Evolutionary conservation across 1,284 basidiomycete species (phyloP), one percentile per base, ranked within the genome.

Genomic region (Kalmanozyma brasiliensis): DNA sequence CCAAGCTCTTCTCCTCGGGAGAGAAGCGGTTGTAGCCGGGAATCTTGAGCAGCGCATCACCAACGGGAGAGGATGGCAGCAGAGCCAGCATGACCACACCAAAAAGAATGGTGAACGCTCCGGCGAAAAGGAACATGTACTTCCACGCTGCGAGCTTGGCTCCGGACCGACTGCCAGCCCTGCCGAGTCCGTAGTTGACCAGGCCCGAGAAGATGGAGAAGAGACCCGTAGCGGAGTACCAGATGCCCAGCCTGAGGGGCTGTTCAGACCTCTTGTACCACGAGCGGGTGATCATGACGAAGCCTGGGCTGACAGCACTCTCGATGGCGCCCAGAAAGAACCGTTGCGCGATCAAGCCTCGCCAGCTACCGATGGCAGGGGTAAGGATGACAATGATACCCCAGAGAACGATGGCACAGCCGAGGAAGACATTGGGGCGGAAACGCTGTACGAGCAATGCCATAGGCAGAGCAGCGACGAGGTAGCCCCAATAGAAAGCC

Each of bases 181-280:
- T 76, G 14, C 80, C 85, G 3, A 86, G 75, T 1, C 84, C 85
- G 56, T 84, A 85, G 78, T 86, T 86, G 72, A 86, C 79, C 17
- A 85, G 72, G 9, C 85, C 84, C 2, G 79, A 65, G 53, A 86
- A 83, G 76, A 82, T 80, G 26, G 72, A 75, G 44, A 83, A 83
- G 30, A 85, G 79, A 2, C 85, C 85, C 0, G 84, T 86, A 10
- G 85, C 84, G 7, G 83, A 84, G 73, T 86, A 86, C 85, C 85
- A 85, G 36, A 85, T 80, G 0, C 84, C 78, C 26, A 76, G 40
- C 8, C 81, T 47, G 60, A 73, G 14, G 37, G 78, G 44, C 61
- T 73, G 37, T 68, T 82, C 75, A 41, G 65, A 37, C 55, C 74
- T 40, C 57, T 84, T 85, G 77, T 86, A 87, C 85, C 85, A 87